Evolutionary conservation across 768 basidiomycete genomes (phyloP), one percentile per base, ranked within the genome.

Genomic region (Hygrocybe punicea): DNA sequence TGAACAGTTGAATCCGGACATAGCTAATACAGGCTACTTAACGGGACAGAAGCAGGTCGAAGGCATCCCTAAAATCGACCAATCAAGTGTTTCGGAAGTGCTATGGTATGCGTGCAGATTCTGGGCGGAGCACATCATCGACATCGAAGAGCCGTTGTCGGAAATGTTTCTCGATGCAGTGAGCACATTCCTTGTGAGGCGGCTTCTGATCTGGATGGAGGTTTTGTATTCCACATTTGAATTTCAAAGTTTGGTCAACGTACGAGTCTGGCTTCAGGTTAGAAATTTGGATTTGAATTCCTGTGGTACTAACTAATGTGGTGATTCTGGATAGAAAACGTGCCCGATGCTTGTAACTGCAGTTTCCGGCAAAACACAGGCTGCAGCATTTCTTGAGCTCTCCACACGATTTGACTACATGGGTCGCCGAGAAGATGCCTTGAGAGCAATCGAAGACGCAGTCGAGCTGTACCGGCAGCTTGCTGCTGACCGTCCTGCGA

Each of bases 121-220:
- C 36, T 58, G 57, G 57, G 39, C 40, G 21, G 37, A 53, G 17
- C 57, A 58, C 51, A 24, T 51, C 16, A 40, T 58, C 39, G 57
- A 24, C 1, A 42, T 58, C 33, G 39, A 53, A 8, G 42, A 21
- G 14, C 49, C 49, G n/a, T 17, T 37, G 35, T 4, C 24, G 13
- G n/a, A 17, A n/a, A 23, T 9, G 45, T 34, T 51, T 13, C 11
- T 8, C 14, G 49, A 51, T 6, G 21, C 35, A 11, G 16, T 51
- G 49, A 7, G 29, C 11, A 34, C 4, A 34, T 51, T 51, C 49
- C n/a, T n/a, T n/a, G n/a, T 25, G 19, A 6, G 4, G n/a, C 23
- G 24, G 13, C 29, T 51, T 6, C 19, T 51, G 29, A 4, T 16
- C 17, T 51, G 49, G 49, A 37, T 51, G 9, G 49, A 51, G 14